A percentile compares a stretch with the other conserved stretches of the same genome.
These are phyloP conservation scores for Flagelloscypha sp. DNA, from an alignment of 768 basidiomycete genomes.

Conservation along the genomic window DNA sequence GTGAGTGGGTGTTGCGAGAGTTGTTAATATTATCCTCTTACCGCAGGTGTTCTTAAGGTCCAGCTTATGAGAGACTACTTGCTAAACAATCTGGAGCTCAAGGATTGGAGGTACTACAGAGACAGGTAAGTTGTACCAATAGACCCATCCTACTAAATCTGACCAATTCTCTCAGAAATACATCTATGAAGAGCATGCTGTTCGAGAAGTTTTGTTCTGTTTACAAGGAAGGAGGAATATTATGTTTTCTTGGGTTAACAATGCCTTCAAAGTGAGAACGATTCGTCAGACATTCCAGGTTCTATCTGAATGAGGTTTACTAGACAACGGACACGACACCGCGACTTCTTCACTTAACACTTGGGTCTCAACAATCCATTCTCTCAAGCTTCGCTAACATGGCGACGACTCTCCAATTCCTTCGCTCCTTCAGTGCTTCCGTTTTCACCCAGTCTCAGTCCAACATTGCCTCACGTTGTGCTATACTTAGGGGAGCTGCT, in stretches of 20 bases:
- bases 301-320: neutral
- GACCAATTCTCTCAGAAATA: slow-evolving; percentile 37
- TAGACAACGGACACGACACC: slow-evolving; percentile 49
- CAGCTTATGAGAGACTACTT: slow-evolving; percentile 31
- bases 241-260: slow-evolving; percentile 34
- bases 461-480: slow-evolving; percentile 7
- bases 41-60: too few relatives aligned
- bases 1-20: slow-evolving; percentile 22
- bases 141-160: neutral
- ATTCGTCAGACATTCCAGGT: neutral
- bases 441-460: slow-evolving; percentile 32
- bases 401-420: slow-evolving; percentile 53
- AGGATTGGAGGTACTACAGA: slow-evolving; percentile 30
- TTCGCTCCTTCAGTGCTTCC: slow-evolving; percentile 51
- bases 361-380: slow-evolving; percentile 57
- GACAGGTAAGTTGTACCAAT: slow-evolving; percentile 27
- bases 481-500: slow-evolving; percentile 11
- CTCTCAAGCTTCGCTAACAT: slow-evolving; percentile 46
- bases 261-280: slow-evolving; percentile 24
- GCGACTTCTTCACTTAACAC: slow-evolving; percentile 58
- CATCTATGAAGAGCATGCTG: slow-evolving; percentile 67
- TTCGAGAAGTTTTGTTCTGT: slow-evolving; percentile 68
- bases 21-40: too few relatives aligned
- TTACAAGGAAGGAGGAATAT: slow-evolving; percentile 66
- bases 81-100: slow-evolving; percentile 27